These are phyloP conservation scores for Backusella tuberculispora DNA, from an alignment of 192 early-diverging fungal genomes.

Conservation along the genomic window DNA sequence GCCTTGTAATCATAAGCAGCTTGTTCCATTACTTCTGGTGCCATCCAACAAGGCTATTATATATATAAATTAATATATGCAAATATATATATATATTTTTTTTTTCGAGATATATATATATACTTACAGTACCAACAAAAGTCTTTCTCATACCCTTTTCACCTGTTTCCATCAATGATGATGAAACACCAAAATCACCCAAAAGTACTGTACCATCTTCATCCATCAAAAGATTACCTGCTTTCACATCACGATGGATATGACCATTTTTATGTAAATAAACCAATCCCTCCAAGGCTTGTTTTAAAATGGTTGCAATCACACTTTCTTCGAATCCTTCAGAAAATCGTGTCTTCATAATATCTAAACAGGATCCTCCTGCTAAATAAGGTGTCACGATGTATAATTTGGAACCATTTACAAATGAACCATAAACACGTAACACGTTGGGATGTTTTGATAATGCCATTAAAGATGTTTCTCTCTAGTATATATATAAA, in stretches of 20 bases:
- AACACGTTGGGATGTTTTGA: slow-evolving; percentile 88
- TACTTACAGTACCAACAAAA: slow-evolving; percentile 70
- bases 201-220: slow-evolving; percentile 65
- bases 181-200: slow-evolving; percentile 74
- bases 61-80: background rate
- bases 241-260: slow-evolving; percentile 77
- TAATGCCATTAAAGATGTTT: slow-evolving; percentile 85
- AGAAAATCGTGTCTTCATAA: slow-evolving; percentile 86
- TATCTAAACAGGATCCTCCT: slow-evolving; percentile 81
- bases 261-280: slow-evolving; percentile 71
- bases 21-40: slow-evolving; percentile 92
- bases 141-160: slow-evolving; percentile 68
- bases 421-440: slow-evolving; percentile 84
- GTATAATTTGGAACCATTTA: slow-evolving; percentile 75
- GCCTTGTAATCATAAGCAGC: slow-evolving; percentile 88
- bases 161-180: slow-evolving; percentile 66
- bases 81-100: background rate
- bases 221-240: slow-evolving; percentile 71
- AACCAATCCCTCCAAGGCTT: slow-evolving; percentile 66
- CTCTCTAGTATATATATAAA: slow-evolving; percentile 53
- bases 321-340: slow-evolving; percentile 81
- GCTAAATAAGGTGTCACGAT: slow-evolving; percentile 84
- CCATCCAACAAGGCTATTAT: slow-evolving; percentile 67
- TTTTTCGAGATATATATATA: background rate
- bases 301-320: slow-evolving; percentile 82